Conservation (phyloP, 768 basidiomycete species). For the Pleurotus platypus region DNA sequence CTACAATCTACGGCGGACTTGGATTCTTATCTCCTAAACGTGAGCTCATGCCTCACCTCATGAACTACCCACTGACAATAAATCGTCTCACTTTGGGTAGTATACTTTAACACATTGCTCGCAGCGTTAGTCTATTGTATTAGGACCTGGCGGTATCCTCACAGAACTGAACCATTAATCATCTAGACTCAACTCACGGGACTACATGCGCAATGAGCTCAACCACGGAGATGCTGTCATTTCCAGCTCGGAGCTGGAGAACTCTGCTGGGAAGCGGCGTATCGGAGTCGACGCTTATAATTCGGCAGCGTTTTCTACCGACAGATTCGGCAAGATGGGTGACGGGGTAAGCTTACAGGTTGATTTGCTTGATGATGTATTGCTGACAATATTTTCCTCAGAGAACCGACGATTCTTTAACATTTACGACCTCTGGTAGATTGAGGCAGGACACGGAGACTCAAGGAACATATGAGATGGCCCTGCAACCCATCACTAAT, state of each 20-base stretch:
- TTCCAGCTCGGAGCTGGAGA: background rate
- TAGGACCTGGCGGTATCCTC: background rate
- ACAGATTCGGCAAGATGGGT: no score
- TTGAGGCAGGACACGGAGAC: no score
- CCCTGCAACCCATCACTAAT: no score
- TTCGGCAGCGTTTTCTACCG: no score
- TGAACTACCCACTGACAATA: background rate
- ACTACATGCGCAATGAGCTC: constrained; percentile 2
- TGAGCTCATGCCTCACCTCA: background rate
- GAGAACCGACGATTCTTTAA: no score
- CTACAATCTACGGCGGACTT: constrained; percentile 6
- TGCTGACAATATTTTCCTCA: no score
- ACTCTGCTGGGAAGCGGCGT: no score
- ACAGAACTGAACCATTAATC: background rate
- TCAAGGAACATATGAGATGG: no score
- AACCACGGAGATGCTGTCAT: background rate
- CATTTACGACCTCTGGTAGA: no score
- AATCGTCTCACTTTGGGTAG: background rate
- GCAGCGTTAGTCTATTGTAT: background rate
- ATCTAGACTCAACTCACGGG: background rate
- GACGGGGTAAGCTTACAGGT: no score
- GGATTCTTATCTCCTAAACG: constrained; percentile 5
- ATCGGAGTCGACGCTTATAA: no score
- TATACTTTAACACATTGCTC: background rate
- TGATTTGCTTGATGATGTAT: no score